Base-by-base conservation (phyloP, 331 rosid genomes). In the Phaseolus coccineus region DNA sequence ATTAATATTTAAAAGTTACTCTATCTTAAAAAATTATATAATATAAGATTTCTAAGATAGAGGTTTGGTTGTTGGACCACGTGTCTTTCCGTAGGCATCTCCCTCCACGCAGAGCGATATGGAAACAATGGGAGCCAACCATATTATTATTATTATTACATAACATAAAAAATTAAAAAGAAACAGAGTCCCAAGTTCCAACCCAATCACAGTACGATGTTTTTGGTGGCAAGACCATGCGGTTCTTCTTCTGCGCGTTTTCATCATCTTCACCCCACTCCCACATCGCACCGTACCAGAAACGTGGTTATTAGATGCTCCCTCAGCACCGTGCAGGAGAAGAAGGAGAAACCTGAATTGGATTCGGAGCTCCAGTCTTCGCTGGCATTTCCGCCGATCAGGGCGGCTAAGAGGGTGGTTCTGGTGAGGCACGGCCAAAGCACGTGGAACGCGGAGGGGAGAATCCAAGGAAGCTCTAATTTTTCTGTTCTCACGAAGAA, bases 341-440 rank as follows among this genome's bases (percentile, higher is more conserved):
- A 66, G n/a, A 78, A 88, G 12, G 76, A 88, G 48, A 30, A 10
- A 22, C 9, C 25, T 9, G 81, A 67, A 74, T 76, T 80, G 9
- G 40, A 76, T 37, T 85, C 90, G 46, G 89, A 84, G 73, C 85
- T 87, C 3, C 56, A 68, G 13, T 39, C 87, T 51, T 85, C 87
- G 76, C 24, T 48, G 22, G 77, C 86, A 42, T 84, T 92, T 27
- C 91, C 86, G 65, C 87, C 86, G 2, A 72, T 91, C 15, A 89
- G 61, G 86, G 71, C 57, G 30, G 84, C 91, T 1, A 95, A 92
- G 91, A 88, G 97, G 69, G 97, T 94, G 53, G 93, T 95, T 39
- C 82, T 93, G 80, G 97, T 95, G 68, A 86, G 99, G 85, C 99
- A 95, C 55, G 97, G 97, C 6, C 96, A 95, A 86, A 95, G 99